phyloP scores from a whole-genome alignment of 805 yeast genomes.

The Ogataea saltuana region DNA sequence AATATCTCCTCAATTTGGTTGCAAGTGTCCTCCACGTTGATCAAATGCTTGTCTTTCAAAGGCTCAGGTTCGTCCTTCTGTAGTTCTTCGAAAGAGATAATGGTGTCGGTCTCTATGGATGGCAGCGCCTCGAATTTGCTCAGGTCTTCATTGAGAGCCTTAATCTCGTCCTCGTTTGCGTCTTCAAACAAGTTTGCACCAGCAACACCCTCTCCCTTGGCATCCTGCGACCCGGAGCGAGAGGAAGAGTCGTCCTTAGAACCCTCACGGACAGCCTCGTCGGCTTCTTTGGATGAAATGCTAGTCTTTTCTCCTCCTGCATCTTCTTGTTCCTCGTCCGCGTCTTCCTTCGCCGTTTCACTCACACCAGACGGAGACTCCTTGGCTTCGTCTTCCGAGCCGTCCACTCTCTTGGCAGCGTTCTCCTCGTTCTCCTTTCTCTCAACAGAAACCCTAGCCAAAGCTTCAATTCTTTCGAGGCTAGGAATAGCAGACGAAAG shows the following conservation, averaged over 20 bases:
- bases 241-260: background rate
- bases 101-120: constrained; percentile 17
- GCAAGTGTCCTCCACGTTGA: constrained; percentile 25
- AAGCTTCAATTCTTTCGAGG: constrained; percentile 27
- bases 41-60: constrained; percentile 26
- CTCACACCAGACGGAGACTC: constrained; percentile 1
- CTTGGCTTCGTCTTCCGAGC: constrained; percentile 3
- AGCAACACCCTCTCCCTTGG: constrained; percentile 9
- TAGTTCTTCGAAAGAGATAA: constrained; percentile 25
- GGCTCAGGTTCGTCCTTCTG: constrained; percentile 35
- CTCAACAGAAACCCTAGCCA: constrained; percentile 32
- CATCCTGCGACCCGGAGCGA: background rate
- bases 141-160: constrained; percentile 28
- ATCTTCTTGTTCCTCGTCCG: background rate
- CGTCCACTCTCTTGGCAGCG: constrained; percentile 15
- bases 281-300: background rate
- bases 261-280: background rate
- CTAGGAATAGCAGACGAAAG: constrained; percentile 11
- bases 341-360: constrained; percentile 4
- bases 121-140: constrained; percentile 21
- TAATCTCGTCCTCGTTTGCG: constrained; percentile 35
- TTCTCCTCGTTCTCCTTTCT: constrained; percentile 24
- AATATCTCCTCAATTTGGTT: constrained; percentile 29
- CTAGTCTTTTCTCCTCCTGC: background rate
- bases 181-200: constrained; percentile 35